Conservation (phyloP, 768 basidiomycete genomes). For the Lactifluus echinatus region DNA sequence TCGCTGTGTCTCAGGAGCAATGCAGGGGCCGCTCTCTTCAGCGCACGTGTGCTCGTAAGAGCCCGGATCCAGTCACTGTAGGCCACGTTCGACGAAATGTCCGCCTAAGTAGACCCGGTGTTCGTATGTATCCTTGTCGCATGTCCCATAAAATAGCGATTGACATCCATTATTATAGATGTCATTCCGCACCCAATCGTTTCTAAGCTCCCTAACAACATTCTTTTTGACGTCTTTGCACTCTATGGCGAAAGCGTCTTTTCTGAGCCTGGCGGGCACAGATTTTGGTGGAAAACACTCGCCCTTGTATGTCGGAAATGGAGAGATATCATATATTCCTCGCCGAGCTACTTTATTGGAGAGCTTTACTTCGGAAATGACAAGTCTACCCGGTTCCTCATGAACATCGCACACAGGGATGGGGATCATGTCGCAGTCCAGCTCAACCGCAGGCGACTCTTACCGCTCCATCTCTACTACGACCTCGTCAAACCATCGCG, state of each 20-base stretch:
- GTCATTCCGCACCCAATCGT: not conserved
- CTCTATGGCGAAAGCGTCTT: not conserved
- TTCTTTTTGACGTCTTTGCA: not conserved
- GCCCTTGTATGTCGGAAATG: slow-evolving; percentile 2
- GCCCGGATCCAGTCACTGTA: too few species aligned
- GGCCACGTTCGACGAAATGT: too few species aligned
- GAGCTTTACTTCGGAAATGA: not conserved
- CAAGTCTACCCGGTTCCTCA: not conserved
- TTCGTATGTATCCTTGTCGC: not conserved
- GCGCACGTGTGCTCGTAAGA: too few species aligned
- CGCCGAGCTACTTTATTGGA: not conserved
- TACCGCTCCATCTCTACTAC: not conserved
- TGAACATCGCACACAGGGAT: not conserved
- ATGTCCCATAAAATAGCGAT: not conserved
- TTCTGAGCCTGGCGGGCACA: not conserved
- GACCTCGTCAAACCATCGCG: not conserved
- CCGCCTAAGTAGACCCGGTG: too few species aligned
- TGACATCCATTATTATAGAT: not conserved
- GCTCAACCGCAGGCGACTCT: not conserved
- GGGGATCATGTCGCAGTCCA: not conserved
- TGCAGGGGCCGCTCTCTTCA: too few species aligned
- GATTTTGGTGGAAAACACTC: not conserved
- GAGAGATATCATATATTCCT: not conserved
- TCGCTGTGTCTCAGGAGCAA: too few species aligned
- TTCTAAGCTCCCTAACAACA: not conserved